A percentile compares a stretch with the other conserved stretches of the same genome.
These are phyloP conservation scores for Rhizopogon vulgaris DNA, from an alignment of 768 basidiomycete genomes.

Conservation along the genomic window DNA sequence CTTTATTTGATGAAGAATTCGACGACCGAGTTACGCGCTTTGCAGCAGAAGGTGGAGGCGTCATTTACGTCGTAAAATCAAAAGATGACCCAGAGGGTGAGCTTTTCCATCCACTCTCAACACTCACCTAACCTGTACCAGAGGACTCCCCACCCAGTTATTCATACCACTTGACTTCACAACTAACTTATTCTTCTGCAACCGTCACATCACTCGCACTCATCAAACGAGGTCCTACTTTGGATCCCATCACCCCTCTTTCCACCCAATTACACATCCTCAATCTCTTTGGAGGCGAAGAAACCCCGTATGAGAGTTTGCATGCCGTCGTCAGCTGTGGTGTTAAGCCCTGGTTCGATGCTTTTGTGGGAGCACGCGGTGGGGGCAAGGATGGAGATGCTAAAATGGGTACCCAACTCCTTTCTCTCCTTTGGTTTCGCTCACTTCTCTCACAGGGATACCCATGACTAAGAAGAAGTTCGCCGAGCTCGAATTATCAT, in stretches of 20 bases:
- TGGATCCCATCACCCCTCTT: constrained; percentile 77
- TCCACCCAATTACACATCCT: constrained; percentile 86
- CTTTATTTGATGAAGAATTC: constrained; percentile 68
- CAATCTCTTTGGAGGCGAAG: constrained; percentile 84
- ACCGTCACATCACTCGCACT: constrained; percentile 85
- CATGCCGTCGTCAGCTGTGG: constrained; percentile 93
- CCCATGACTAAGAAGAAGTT: constrained; percentile 99
- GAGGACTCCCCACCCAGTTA: constrained; percentile 63
- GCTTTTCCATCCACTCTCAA: constrained; percentile 12
- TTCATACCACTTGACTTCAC: constrained; percentile 61
- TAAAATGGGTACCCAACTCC: constrained; percentile 61
- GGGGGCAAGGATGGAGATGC: constrained; percentile 70
- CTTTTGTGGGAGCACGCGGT: constrained; percentile 84
- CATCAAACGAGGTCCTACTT: constrained; percentile 83
- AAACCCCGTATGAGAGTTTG: constrained; percentile 91
- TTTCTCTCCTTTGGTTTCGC: not conserved
- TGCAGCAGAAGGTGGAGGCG: constrained; percentile 67
- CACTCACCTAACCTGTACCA: constrained; percentile 22
- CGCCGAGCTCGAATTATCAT: constrained; percentile 90
- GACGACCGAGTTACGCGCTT: constrained; percentile 72
- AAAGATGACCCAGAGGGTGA: constrained; percentile 71
- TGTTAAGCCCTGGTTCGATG: constrained; percentile 98
- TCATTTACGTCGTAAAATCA: constrained; percentile 77
- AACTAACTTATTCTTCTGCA: constrained; percentile 74
- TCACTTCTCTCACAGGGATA: constrained; percentile 47